Evolutionary conservation across 768 basidiomycete genomes (phyloP).

Genomic region (Kwoniella heveanensis): DNA sequence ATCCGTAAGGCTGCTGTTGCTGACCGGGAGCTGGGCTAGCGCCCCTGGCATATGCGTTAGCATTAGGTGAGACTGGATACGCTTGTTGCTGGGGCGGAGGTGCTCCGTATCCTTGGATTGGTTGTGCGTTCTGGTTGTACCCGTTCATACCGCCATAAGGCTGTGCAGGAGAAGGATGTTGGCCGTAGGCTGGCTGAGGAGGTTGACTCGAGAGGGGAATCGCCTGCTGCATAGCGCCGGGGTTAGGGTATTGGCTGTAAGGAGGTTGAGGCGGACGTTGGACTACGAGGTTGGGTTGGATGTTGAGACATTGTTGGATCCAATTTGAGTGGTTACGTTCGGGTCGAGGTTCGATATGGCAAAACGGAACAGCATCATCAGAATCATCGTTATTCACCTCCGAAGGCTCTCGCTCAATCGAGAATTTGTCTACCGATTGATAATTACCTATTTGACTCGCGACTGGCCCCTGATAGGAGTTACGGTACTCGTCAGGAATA

Average conservation of each 20-base stretch:
- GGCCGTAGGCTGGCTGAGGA: slow-evolving; percentile 21
- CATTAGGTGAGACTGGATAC: slow-evolving; percentile 20
- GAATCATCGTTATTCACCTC: no score
- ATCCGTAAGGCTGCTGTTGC: slow-evolving; percentile 15
- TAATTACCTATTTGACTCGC: neutral
- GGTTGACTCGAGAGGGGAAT: slow-evolving; percentile 32
- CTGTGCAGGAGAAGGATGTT: slow-evolving; percentile 20
- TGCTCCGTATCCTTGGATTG: neutral
- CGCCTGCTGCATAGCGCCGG: slow-evolving; percentile 18
- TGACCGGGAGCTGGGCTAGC: slow-evolving; percentile 42
- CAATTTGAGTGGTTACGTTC: no score
- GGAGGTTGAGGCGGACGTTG: slow-evolving; percentile 21
- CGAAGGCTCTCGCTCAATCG: no score
- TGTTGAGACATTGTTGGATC: no score
- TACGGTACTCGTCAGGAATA: neutral
- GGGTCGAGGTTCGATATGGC: no score
- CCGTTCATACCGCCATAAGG: slow-evolving; percentile 5
- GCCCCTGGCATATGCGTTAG: slow-evolving; percentile 33
- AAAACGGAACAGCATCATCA: no score
- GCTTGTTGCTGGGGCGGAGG: slow-evolving; percentile 2
- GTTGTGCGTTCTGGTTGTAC: neutral
- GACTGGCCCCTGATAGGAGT: neutral
- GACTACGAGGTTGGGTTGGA: no score
- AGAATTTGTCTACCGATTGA: no score
- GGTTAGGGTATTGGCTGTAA: slow-evolving; percentile 19